Base-by-base conservation (phyloP, 2,329 filamentous ascomycete species). In the Zymoseptoria tritici region DNA sequence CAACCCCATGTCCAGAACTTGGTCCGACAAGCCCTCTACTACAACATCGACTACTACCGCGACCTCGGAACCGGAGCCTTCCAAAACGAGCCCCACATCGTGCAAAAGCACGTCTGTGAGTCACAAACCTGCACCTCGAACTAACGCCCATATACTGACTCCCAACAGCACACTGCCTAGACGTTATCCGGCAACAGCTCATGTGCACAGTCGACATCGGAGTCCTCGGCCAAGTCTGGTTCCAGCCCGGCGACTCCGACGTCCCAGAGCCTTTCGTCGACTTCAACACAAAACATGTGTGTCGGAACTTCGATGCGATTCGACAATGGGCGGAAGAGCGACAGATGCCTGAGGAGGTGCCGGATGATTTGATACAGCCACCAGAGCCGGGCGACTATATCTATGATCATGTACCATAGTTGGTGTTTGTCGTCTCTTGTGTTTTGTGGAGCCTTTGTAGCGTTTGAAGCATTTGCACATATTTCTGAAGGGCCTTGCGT, bases 161-260 rank as follows among this genome's bases (percentile, higher is more conserved):
- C 5, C 26, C 22, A 20, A 26, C 54, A 81, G 79, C 80, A 5
- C 84, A 87, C 61, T 87, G 85, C 60, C 74, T 87, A 31, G 85
- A 87, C 62, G 83, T 82, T 5, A 63, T 87, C 55, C 80, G 84
- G 0, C 84, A 87, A 68, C 81, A 85, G n/a, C 76, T 87, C 11
- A 86, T 86, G 83, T 87, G 84, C 71, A 83, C 80, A 22, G 76
- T 82, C 24, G 85, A 87, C 64, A 80, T 83, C 4, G 83, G 79
- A 1, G 78, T 87, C 0, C 75, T 86, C 0, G 84, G 84, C 9
- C 83, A 87, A 65, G 79, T 86, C 5, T 87, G 84, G 84, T 80
- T 79, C 42, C 74, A 83, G 24, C 70, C 72, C 2, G 66, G 75
- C 1, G 70, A 75, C 8, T 50, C 57, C n/a, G 56, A 63, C 6